Conservation (phyloP, 768 basidiomycete genomes). For the Rhodotorula diobovata region DNA sequence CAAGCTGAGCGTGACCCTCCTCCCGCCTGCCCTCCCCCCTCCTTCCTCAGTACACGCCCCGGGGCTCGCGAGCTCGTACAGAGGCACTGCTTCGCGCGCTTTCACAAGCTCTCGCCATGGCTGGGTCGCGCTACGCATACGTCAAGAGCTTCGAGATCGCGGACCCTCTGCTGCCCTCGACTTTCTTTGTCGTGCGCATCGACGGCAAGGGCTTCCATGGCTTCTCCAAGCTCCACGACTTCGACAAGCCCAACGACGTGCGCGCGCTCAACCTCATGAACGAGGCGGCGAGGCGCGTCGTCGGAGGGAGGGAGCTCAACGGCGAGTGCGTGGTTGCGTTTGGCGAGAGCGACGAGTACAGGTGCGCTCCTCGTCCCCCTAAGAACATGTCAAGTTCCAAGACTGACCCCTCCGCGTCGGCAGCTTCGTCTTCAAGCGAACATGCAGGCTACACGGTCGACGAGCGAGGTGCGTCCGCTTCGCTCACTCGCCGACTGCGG, state of each 20-base stretch:
- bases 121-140: constrained; percentile 86
- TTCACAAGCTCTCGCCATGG: constrained; percentile 58
- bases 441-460: constrained; percentile 74
- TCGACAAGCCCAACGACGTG: constrained; percentile 85
- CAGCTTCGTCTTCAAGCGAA: constrained; percentile 80
- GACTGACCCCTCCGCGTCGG: background rate
- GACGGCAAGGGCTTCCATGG: constrained; percentile 94
- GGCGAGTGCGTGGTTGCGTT: constrained; percentile 82
- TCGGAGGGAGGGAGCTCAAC: constrained; percentile 56
- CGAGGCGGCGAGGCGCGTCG: constrained; percentile 70
- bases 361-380: constrained; percentile 51
- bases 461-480: constrained; percentile 52
- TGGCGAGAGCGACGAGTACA: constrained; percentile 96
- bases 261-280: constrained; percentile 89
- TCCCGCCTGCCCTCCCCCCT: background rate
- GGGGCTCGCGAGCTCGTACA: too few species aligned
- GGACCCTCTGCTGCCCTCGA: constrained; percentile 74
- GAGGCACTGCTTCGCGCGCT: background rate
- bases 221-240: constrained; percentile 76
- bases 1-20: background rate
- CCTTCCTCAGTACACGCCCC: too few species aligned
- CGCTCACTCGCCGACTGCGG: background rate
- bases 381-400: background rate
- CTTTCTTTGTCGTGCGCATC: constrained; percentile 76
- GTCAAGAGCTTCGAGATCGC: constrained; percentile 84